Base-by-base conservation (phyloP, 768 basidiomycete genomes). In the Russula foetens region DNA sequence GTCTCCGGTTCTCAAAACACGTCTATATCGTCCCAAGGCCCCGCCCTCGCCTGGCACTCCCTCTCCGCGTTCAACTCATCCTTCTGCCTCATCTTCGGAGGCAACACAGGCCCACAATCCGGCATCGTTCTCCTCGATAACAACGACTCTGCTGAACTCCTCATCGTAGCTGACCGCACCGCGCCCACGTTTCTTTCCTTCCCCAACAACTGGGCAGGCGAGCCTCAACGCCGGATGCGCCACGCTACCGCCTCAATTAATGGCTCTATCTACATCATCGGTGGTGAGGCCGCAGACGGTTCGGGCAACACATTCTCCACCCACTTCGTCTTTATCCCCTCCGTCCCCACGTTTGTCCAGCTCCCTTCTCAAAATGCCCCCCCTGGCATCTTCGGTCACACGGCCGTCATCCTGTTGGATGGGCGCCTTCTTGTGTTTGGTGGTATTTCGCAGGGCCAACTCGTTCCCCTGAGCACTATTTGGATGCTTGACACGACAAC, bases 211-310 rank as follows among this genome's bases (percentile, higher is more conserved):
- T 89, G 86, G 85, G 83, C 75, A 5, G 73, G 72, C 33, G 79
- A 94, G 69, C 92, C 93, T 3, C 75, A 79, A 56, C 80, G 92
- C 31, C 82, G 92, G 48, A 84, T 90, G n/a, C 82, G 85, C 66
- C 90, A 94, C 68, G 79, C 88, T 8, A 72, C 87, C 7, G 77
- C 80, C 8, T 77, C 80, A 12, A 63, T 68, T 7, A 72, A 73
- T 7, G 85, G 84, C 7, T 73, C 75, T 47, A 76, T 90, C 12
- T 90, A 80, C 73, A 77, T 95, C 38, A 78, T 88, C 48, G 93
- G 93, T 3, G 93, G 93, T 8, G 80, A 88, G 72, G 84, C 79
- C 67, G 83, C 83, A n/a, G 93, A 96, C 70, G 90, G 83, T 14
- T 94, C 92, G 9, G 77, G 77, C 1, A 75, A 72, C 51, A 81